Evolutionary conservation across 768 basidiomycete species (phyloP), one percentile per base, ranked within the genome.

Genomic region (Podaxis sp.): DNA sequence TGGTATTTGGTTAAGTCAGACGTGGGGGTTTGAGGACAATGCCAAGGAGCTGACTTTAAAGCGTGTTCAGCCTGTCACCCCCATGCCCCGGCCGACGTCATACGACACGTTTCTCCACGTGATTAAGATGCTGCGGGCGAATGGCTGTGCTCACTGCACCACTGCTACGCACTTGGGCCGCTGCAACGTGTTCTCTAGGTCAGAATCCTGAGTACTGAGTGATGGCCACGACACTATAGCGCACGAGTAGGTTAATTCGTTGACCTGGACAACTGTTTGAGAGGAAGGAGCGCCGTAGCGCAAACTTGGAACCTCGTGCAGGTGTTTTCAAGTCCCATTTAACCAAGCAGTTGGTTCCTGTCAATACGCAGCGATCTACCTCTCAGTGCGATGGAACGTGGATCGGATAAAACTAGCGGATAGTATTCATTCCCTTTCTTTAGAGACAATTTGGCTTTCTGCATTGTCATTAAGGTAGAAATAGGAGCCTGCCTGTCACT

Each of bases 101-200:
- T 49, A 24, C 33, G 54, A 62, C 61, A 62, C 54, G 61, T 56
- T 44, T 8, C 11, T 12, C 46, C 61, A 62, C 60, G 53, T 62
- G 60, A 62, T 26, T 50, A 50, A n/a, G 24, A 50, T 24, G 49
- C 26, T 50, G 49, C 22, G 22, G 13, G 15, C 41, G 12, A 33
- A 44, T 24, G 49, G 49, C 26, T 4, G 49, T 50, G 49, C 49
- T 11, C 10, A 7, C 22, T 28, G 46, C 46, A 50, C 49, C 12
- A 12, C 49, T 5, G 20, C 12, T 22, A 24, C 20, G 11, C 20
- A n/a, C 22, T 11, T n/a, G 33, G 33, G 33, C 8, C 2, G 10
- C 8, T 33, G 8, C 33, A 10, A 10, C 33, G 33, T 33, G 33
- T 33, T 33, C 33, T 33, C 10, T 33, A 8, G 15, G 41, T n/a